Evolutionary conservation across 805 yeast species (phyloP), one percentile per base, ranked within the genome.

Genomic region (Helenozyma rhizophorensis): DNA sequence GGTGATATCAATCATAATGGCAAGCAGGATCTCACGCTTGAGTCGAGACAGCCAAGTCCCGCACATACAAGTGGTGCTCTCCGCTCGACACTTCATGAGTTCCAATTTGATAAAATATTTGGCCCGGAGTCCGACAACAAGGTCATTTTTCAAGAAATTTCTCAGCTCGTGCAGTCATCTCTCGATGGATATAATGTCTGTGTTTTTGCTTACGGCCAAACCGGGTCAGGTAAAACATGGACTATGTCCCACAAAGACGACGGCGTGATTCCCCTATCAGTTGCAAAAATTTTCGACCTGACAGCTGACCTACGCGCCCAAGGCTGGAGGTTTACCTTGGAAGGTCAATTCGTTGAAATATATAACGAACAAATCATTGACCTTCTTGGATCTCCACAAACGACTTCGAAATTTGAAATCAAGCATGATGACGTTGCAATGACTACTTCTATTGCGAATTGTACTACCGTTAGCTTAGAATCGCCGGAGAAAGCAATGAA

Each of bases 151-250:
- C 81, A 76, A 19, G 98, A 90, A 50, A 74, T 90, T 1, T 80
- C 93, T 2, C 95, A 88, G 54, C 59, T 90, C 14, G 78, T 90
- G 2, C 96, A 87, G 54, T 62, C 69, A 1, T 43, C 59, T 8
- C 31, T 47, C 25, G 95, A 90, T 58, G 98, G 98, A 0, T 79
- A 70, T 50, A 87, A 87, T 47, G 96, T 88, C 3, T 88, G 97
- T 56, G 85, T 93, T 2, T 88, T 88, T 58, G 96, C 96, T 4
- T 90, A 93, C 55, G 98, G 98, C 1, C 98, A 90, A 58, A 93
- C 98, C 0, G 51, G 86, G 74, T 63, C 97, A 0, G 98, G 98
- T 3, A 90, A 90, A 54, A 90, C 97, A 0, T 80, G 61, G 54
- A 93, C 98, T 0, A 93, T 90, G 97, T 73, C 88, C 2, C 62